A percentile compares a stretch with the other conserved stretches of the same genome.
Conservation (phyloP, 1,284 basidiomycete species). For the Athelia sp. region DNA sequence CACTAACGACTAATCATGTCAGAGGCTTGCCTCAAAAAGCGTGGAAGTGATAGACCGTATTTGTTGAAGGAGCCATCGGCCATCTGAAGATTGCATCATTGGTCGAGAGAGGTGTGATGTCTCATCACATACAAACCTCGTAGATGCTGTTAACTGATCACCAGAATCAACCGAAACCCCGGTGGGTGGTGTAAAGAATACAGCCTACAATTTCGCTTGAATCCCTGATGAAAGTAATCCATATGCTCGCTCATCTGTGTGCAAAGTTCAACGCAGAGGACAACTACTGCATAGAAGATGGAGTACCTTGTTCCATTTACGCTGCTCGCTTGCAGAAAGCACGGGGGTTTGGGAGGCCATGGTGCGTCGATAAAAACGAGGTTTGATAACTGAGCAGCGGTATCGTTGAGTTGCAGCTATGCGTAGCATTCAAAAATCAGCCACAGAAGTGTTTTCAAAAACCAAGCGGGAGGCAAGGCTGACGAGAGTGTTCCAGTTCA, state of each 20-base stretch:
- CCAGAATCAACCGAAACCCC: not conserved
- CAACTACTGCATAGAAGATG: not conserved
- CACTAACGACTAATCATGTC: conserved; percentile 38
- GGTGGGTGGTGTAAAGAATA: not conserved
- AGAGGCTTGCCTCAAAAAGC: conserved; percentile 40
- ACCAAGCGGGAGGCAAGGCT: too few relatives aligned
- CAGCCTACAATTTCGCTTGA: not conserved
- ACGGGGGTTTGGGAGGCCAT: too few relatives aligned
- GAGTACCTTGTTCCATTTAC: not conserved
- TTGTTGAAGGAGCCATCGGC: conserved; percentile 47
- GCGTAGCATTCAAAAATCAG: too few relatives aligned
- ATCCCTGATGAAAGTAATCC: not conserved
- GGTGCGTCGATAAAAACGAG: too few relatives aligned
- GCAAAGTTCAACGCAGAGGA: not conserved
- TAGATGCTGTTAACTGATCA: not conserved
- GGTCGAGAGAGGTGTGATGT: not conserved
- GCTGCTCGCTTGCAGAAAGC: not conserved
- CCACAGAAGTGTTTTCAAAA: too few relatives aligned
- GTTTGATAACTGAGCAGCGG: too few relatives aligned
- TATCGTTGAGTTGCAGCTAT: too few relatives aligned
- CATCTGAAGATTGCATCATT: conserved; percentile 25
- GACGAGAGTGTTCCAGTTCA: too few relatives aligned
- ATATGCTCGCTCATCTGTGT: not conserved
- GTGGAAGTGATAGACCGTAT: conserved; percentile 36
- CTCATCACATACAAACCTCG: not conserved